Evolutionary conservation across 495 filamentous ascomycete species (phyloP).

Genomic region (Usnea hakonensis): DNA sequence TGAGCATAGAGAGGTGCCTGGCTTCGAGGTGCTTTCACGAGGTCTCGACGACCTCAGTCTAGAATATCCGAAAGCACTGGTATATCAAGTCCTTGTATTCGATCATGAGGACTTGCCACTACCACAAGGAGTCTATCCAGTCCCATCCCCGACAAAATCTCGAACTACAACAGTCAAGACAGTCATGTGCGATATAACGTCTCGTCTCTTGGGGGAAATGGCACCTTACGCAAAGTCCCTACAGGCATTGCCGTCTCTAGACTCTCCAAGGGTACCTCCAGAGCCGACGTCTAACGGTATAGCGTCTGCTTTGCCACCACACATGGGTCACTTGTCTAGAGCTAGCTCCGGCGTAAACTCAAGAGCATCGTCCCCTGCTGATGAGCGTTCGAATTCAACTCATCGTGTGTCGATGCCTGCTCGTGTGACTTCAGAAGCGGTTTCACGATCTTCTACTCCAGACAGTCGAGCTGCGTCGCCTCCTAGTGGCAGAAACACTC

Average conservation of each 20-base stretch:
- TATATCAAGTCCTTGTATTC: conserved; percentile 73
- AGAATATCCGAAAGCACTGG: conserved; percentile 63
- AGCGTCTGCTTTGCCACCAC: conserved; percentile 12
- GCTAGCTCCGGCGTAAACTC: conserved; percentile 10
- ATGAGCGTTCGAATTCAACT: conserved; percentile 14
- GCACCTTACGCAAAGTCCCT: conserved; percentile 76
- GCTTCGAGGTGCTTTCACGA: conserved; percentile 44
- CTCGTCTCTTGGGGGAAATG: conserved; percentile 76
- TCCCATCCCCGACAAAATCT: conserved; percentile 63
- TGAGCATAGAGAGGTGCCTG: conserved; percentile 17
- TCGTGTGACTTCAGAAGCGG: conserved; percentile 47
- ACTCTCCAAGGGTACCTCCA: conserved; percentile 55
- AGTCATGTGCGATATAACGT: conserved; percentile 85
- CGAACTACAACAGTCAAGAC: conserved; percentile 90
- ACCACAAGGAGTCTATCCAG: conserved; percentile 51
- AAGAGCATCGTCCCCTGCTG: conserved; percentile 17
- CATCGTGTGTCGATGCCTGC: conserved; percentile 78
- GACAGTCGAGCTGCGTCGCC: conserved; percentile 41
- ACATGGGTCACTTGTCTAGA: conserved; percentile 9
- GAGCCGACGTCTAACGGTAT: conserved; percentile 16
- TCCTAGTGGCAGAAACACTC: conserved; percentile 40
- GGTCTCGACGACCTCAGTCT: conserved; percentile 63
- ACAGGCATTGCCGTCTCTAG: conserved; percentile 69
- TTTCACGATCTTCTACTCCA: conserved; percentile 45
- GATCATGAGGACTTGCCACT: conserved; percentile 48